Base-by-base conservation (phyloP, 2,329 filamentous ascomycete genomes). In the Geosmithia morbida region DNA sequence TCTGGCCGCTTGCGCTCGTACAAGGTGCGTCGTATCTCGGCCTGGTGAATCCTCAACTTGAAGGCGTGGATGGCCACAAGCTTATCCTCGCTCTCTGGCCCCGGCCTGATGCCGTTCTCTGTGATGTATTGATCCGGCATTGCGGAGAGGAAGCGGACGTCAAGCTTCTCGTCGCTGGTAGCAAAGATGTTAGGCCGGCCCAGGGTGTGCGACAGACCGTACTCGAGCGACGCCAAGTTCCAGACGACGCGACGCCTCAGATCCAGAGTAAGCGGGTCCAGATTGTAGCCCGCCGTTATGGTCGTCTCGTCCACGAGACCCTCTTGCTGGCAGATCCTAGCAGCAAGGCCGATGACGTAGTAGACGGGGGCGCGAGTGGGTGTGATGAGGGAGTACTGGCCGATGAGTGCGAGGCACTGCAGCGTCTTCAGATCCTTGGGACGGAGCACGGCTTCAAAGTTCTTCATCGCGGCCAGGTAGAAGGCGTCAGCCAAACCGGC, bases 401-500 rank as follows among this genome's bases (percentile, higher is more conserved):
- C 87, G 54, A 97, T 85, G 16, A 98, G 67, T 3, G 84, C 76
- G 48, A 96, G 80, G 55, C 90, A 96, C 64, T 97, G 92, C 16
- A 97, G 68, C 0, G 92, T 94, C 56, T 83, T 86, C 29, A 96
- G 66, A 60, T 97, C 87, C 71, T 94, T 95, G n/a, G 83, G 81
- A 47, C 82, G 81, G 48, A 97, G 75, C 11, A 94, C 81, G 2
- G 80, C 79, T 61, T 96, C 86, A 51, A 97, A 80, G 56, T 82
- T 82, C 51, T 83, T 80, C 67, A 97, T 81, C 5, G 90, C 90
- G 20, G 89, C 85, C 19, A 96, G 74, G 58, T 96, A 97, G 66
- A 94, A 97, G 59, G 87, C 89, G 64, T 97, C 90, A 29, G 92
- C 90, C 26, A 97, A 70, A 20, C 89, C 89, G n/a, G 89, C 88